Percentiles rank a stretch among this genome's conserved stretches.
These are phyloP conservation scores for Croton laevigatus DNA, from an alignment of 441 rosid species.

Conservation along the genomic window DNA sequence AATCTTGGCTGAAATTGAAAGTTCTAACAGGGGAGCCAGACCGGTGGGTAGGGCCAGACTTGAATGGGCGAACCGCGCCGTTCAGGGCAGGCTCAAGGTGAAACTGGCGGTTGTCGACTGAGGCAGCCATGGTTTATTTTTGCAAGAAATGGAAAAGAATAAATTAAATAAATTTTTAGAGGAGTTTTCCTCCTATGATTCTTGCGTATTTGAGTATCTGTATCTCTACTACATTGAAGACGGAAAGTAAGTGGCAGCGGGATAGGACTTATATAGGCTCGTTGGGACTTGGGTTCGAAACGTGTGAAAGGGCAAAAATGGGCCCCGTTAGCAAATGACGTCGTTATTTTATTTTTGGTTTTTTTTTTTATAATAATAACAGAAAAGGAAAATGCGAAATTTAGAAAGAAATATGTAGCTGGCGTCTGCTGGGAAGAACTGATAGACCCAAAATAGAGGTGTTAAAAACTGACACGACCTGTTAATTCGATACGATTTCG, in stretches of 20 bases:
- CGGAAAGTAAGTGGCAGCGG: neutral
- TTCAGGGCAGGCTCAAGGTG: slow-evolving; percentile 45
- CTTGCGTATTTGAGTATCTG: neutral
- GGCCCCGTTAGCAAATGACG: slow-evolving; percentile 8
- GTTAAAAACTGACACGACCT: too few species aligned
- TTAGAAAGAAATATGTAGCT: neutral
- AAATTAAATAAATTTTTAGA: too few species aligned
- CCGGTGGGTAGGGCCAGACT: slow-evolving; percentile 36
- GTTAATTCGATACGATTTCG: too few species aligned
- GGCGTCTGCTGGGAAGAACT: neutral
- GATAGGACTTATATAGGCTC: slow-evolving; percentile 31
- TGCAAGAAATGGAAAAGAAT: neutral
- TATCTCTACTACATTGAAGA: neutral
- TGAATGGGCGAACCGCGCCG: slow-evolving; percentile 50
- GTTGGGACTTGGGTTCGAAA: neutral
- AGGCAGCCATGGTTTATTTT: slow-evolving; percentile 65
- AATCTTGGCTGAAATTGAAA: slow-evolving; percentile 20
- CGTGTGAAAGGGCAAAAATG: slow-evolving; percentile 5
- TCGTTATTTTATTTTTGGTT: neutral
- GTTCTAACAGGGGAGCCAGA: slow-evolving; percentile 33
- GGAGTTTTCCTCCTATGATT: neutral
- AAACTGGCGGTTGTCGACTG: slow-evolving; percentile 75
- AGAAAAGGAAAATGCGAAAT: neutral
- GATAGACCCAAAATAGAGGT: neutral
- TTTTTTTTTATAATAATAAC: neutral